Conservation (phyloP, 495 filamentous ascomycete genomes). For the Xylaria curta region DNA sequence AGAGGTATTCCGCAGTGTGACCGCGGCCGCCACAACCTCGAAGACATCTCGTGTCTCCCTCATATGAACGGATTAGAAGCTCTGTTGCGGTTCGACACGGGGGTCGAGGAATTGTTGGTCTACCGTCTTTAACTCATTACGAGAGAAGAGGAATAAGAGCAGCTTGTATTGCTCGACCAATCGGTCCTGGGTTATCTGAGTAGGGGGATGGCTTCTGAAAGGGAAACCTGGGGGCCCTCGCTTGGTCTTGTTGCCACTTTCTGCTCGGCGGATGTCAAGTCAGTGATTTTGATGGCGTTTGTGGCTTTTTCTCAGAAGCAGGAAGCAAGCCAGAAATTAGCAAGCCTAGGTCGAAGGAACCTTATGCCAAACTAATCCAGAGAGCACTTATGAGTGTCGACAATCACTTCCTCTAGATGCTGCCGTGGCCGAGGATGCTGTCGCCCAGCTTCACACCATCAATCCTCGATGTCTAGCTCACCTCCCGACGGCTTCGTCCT, state of each 20-base stretch:
- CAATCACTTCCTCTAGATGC: conserved; percentile 30
- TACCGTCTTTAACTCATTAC: too few species aligned
- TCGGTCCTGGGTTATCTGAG: conserved; percentile 31
- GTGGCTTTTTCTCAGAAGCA: not conserved
- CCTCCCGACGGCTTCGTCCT: conserved; percentile 35
- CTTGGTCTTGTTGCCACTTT: conserved; percentile 39
- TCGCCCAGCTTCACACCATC: conserved; percentile 31
- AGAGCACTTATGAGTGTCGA: too few species aligned
- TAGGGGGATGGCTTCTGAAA: conserved; percentile 32
- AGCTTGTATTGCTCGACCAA: conserved; percentile 36
- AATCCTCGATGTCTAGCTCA: conserved; percentile 34
- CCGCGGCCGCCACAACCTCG: too few species aligned
- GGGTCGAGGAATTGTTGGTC: too few species aligned
- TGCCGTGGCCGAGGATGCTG: conserved; percentile 32
- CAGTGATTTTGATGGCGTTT: conserved; percentile 32
- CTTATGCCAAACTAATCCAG: too few species aligned
- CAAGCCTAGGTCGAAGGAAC: too few species aligned
- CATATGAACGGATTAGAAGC: too few species aligned
- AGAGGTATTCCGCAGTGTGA: too few species aligned
- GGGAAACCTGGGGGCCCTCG: conserved; percentile 24
- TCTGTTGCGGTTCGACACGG: too few species aligned
- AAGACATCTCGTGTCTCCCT: too few species aligned
- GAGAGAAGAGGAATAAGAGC: conserved; percentile 23
- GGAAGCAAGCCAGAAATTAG: too few species aligned
- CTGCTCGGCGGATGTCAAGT: conserved; percentile 31